These are phyloP conservation scores for Coemansia sp. DNA, from an alignment of 192 early-diverging fungal genomes.

Conservation along the genomic window DNA sequence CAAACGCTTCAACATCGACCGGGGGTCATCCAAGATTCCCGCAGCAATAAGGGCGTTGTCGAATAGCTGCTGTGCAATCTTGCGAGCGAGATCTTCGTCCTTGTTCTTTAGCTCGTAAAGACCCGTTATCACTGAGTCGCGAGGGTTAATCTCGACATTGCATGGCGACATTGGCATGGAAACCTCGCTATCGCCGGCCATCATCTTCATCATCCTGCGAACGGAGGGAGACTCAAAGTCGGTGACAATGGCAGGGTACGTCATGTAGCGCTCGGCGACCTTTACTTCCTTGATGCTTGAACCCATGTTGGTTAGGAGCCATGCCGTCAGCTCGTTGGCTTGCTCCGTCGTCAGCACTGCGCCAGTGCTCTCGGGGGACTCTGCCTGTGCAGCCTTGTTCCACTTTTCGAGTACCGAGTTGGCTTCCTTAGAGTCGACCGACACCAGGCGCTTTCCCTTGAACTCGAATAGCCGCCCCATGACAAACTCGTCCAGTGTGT, in stretches of 20 bases:
- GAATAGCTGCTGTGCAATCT: slow-evolving; percentile 69
- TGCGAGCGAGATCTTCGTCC: slow-evolving; percentile 66
- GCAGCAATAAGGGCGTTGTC: slow-evolving; percentile 81
- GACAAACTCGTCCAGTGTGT: slow-evolving; percentile 78
- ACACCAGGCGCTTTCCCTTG: slow-evolving; percentile 74
- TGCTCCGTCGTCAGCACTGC: slow-evolving; percentile 59
- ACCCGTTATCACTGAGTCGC: slow-evolving; percentile 70
- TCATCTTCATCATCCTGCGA: slow-evolving; percentile 64
- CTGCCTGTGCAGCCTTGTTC: slow-evolving; percentile 60
- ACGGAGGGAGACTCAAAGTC: slow-evolving; percentile 76
- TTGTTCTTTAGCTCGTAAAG: slow-evolving; percentile 62
- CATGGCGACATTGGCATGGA: slow-evolving; percentile 63
- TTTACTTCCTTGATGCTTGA: slow-evolving; percentile 69
- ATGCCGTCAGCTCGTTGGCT: slow-evolving; percentile 61
- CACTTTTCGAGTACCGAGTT: slow-evolving; percentile 69
- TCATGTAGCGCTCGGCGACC: slow-evolving; percentile 71
- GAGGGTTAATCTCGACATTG: slow-evolving; percentile 74
- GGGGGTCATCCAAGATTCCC: slow-evolving; percentile 76
- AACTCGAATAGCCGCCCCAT: slow-evolving; percentile 72
- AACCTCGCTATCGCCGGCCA: slow-evolving; percentile 50
- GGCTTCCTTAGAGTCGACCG: slow-evolving; percentile 63
- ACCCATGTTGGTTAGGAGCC: slow-evolving; percentile 68
- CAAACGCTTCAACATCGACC: slow-evolving; percentile 74
- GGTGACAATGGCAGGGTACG: slow-evolving; percentile 72
- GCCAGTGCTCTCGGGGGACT: slow-evolving; percentile 34